These are phyloP conservation scores for Debaryomycetaceae sp. DNA, from an alignment of 1,139 yeast genomes.

Conservation along the genomic window DNA sequence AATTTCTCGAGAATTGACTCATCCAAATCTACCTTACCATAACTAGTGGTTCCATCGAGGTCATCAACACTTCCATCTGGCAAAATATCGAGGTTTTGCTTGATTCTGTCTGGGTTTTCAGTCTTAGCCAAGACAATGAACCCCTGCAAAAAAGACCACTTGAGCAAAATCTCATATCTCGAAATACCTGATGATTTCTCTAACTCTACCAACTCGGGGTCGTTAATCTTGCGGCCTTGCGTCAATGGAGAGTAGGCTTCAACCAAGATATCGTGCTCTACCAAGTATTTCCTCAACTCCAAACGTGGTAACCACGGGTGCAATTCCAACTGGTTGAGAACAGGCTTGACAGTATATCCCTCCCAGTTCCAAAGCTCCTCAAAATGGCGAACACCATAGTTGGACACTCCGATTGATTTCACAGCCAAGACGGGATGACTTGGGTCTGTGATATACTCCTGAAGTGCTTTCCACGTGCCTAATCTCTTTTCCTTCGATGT, in stretches of 20 bases:
- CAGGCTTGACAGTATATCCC: constrained; percentile 35
- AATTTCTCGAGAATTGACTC: constrained; percentile 25
- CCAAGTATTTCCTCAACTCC: constrained; percentile 34
- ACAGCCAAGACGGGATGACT: constrained; percentile 25
- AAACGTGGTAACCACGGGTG: constrained; percentile 46
- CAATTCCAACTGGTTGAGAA: constrained; percentile 42
- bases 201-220: constrained; percentile 41
- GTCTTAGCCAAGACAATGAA: constrained; percentile 74
- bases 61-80: constrained; percentile 25
- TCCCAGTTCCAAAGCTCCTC: constrained; percentile 35
- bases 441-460: constrained; percentile 30
- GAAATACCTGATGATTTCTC: constrained; percentile 20
- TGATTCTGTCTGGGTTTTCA: constrained; percentile 45
- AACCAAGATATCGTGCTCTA: constrained; percentile 40
- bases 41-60: constrained; percentile 20
- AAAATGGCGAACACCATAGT: constrained; percentile 33
- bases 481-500: constrained; percentile 27
- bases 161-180: constrained; percentile 28
- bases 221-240: constrained; percentile 52
- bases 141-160: constrained; percentile 49
- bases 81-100: constrained; percentile 32
- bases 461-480: constrained; percentile 40
- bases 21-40: constrained; percentile 35
- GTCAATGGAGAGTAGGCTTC: constrained; percentile 75
- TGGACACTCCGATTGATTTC: constrained; percentile 43